phyloP scores from a whole-genome alignment of 768 basidiomycete genomes.

The Amanita rubescens region DNA sequence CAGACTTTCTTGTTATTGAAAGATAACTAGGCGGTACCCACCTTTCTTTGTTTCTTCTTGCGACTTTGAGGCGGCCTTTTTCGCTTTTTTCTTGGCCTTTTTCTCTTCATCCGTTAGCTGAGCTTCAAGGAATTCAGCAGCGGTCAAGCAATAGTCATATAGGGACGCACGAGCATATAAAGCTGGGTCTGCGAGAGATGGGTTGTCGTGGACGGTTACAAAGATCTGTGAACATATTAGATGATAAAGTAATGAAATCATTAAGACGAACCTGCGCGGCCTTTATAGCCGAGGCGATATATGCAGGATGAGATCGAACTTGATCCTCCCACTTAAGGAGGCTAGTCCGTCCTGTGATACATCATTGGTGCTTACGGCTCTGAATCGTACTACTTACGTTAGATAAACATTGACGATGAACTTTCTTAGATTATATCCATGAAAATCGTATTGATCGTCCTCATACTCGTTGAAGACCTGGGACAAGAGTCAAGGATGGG shows the following conservation, averaged over 20 bases:
- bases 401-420: slow-evolving; percentile 82
- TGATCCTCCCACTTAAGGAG: slow-evolving; percentile 78
- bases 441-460: slow-evolving; percentile 98
- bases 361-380: slow-evolving; percentile 3
- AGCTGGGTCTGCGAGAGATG: slow-evolving; percentile 43
- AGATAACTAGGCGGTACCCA: slow-evolving; percentile 19
- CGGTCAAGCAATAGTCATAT: background rate
- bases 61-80: slow-evolving; percentile 64
- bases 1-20: background rate
- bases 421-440: slow-evolving; percentile 87
- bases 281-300: slow-evolving; percentile 63
- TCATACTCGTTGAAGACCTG: slow-evolving; percentile 82
- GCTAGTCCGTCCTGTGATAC: slow-evolving; percentile 29
- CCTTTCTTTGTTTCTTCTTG: slow-evolving; percentile 71
- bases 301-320: slow-evolving; percentile 69
- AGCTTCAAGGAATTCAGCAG: slow-evolving; percentile 19
- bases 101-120: slow-evolving; percentile 57
- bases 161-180: slow-evolving; percentile 29
- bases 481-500: background rate
- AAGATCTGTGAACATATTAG: slow-evolving; percentile 50
- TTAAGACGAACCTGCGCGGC: slow-evolving; percentile 52
- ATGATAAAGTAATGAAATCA: background rate
- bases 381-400: slow-evolving; percentile 44
- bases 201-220: slow-evolving; percentile 62
- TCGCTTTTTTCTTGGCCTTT: slow-evolving; percentile 82